Base-by-base conservation (phyloP, 306 rosid genomes). In the Fragaria vesca region DNA sequence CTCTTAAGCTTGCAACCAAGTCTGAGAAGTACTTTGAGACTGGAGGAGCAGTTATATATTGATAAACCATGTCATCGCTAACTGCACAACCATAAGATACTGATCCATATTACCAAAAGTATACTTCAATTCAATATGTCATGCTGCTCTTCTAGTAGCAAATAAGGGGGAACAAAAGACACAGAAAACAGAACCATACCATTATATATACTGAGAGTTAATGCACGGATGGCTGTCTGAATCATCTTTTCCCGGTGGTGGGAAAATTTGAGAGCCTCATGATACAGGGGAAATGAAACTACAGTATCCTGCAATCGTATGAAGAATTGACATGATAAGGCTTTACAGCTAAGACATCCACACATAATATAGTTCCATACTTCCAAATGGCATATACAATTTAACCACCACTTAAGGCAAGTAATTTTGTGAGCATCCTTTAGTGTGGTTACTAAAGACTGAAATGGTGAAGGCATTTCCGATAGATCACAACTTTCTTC, bases 251-350 rank as follows among this genome's bases (percentile, higher is more conserved):
- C 98, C 74, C 86, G 91, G 2, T 91, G 90, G 65, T 74, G 79
- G 68, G 98, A 89, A 83, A 93, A 93, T 79, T 86, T 89, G 67
- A 91, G 87, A 81, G 97, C 98, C 84, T 91, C 95, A 7, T 75
- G 71, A 71, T 89, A 93, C 84, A 91, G 79, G 62, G 98, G 98
- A 89, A 91, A 91, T 69, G 98, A 91, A 46, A 83, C 87, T 80
- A 91, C 93, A 75, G 86, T 79, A 78, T 90, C 93, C 95, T 90
- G 87, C 81, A 78, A 80, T 78, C 20, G 63, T 58, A 80, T 45
- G 61, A 24, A 65, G 47, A 72, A 52, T 4, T 65, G 38, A 28
- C n/a, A 61, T 38, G 5, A 66, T 18, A 20, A 38, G 61, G 32
- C 20, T 52, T 30, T 46, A 34, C 11, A 26, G 15, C 36, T 38